Conservation (phyloP, 2,329 filamentous ascomycete species). For the Sclerotinia subarctica region DNA sequence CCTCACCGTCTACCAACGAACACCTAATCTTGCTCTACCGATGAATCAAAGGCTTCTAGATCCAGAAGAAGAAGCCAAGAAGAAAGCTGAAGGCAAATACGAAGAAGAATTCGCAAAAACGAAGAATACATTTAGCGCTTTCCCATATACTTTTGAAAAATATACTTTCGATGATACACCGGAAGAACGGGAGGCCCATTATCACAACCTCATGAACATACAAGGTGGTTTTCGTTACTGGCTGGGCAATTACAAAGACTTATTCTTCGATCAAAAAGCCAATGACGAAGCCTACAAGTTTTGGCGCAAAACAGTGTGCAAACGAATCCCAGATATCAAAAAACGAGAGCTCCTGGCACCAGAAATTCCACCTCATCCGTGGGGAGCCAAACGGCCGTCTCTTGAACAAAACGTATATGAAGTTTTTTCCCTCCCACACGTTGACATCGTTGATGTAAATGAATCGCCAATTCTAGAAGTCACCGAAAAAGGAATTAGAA, state of each 20-base stretch:
- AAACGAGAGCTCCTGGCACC: conserved; percentile 49
- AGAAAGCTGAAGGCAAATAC: conserved; percentile 34
- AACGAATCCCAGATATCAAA: conserved; percentile 16
- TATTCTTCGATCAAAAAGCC: conserved; percentile 34
- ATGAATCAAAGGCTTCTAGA: conserved; percentile 35
- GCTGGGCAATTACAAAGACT: conserved; percentile 35
- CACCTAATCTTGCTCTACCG: conserved; percentile 45
- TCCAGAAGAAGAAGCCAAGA: conserved; percentile 31
- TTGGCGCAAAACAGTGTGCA: conserved; percentile 15
- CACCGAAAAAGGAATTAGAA: conserved; percentile 40
- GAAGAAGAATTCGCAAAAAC: conserved; percentile 36
- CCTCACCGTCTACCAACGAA: conserved; percentile 52
- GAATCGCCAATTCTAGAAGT: conserved; percentile 43
- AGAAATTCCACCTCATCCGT: conserved; percentile 44
- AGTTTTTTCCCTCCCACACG: conserved; percentile 45
- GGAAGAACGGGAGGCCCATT: conserved; percentile 40
- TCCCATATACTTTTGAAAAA: conserved; percentile 37
- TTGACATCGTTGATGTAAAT: conserved; percentile 47
- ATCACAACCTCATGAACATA: conserved; percentile 34
- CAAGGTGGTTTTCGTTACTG: conserved; percentile 41
- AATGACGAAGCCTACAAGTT: conserved; percentile 30
- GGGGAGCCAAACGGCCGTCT: conserved; percentile 46
- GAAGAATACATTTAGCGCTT: conserved; percentile 32
- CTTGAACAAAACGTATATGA: conserved; percentile 52
- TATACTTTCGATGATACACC: conserved; percentile 38